These are phyloP conservation scores for Naganishia cerealis DNA, from an alignment of 1,284 basidiomycete species.

Conservation along the genomic window DNA sequence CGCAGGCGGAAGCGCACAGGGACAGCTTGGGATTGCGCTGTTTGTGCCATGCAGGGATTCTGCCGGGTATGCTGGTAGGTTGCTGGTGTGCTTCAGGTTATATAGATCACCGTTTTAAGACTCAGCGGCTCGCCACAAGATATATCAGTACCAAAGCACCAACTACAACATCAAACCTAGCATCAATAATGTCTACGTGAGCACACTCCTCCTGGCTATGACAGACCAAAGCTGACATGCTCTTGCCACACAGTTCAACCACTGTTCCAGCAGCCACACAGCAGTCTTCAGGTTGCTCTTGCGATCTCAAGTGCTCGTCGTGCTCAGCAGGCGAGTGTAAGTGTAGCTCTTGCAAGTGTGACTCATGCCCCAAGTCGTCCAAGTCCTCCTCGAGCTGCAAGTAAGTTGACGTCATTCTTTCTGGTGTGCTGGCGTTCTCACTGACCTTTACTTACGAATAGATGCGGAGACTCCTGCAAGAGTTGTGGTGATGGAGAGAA, in stretches of 20 bases:
- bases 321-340: slow-evolving; percentile 19
- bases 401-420: background rate
- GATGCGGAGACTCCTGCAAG: slow-evolving; percentile 24
- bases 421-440: background rate
- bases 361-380: slow-evolving; percentile 13
- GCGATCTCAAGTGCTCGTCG: slow-evolving; percentile 17
- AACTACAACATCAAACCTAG: background rate
- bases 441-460: background rate
- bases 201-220: background rate
- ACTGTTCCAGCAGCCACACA: slow-evolving; percentile 24
- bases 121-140: background rate
- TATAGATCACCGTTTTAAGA: too few species aligned
- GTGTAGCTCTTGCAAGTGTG: slow-evolving; percentile 21
- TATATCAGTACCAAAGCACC: background rate
- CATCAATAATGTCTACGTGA: slow-evolving; percentile 18
- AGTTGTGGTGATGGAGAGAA: slow-evolving; percentile 15
- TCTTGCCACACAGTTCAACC: slow-evolving; percentile 12
- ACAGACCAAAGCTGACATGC: background rate
- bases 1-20: too few species aligned
- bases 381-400: slow-evolving; percentile 25
- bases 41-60: slow-evolving; percentile 11
- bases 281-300: slow-evolving; percentile 15
- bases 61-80: background rate
- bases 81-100: too few species aligned
- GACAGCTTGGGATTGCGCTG: background rate